Base-by-base conservation (phyloP, 306 rosid species). In the Cucurbita argyrosperma region DNA sequence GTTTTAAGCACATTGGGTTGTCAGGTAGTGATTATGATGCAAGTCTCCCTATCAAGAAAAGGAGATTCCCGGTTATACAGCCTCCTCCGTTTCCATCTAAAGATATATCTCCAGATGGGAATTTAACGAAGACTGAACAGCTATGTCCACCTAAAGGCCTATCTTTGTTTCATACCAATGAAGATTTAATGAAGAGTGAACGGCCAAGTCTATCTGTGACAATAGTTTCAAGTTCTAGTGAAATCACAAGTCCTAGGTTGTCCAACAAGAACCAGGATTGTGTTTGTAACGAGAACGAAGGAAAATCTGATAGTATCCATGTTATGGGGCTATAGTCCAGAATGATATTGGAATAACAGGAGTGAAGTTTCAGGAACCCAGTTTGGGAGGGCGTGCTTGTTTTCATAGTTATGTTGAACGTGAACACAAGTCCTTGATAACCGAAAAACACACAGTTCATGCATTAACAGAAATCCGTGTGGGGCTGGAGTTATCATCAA, bases 21-120 rank as follows among this genome's bases (percentile, higher is more conserved):
- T 82, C 85, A 38, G 76, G 81, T 85, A 83, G 89, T 86, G 89
- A 83, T 86, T 90, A 87, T 80, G 77, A 81, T 87, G 87, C 92
- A 82, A 92, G 96, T 83, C 88, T 93, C 69, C 98, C 98, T 49
- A 90, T 90, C 84, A 93, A 93, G 90, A 93, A 93, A 83, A 86
- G 98, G 78, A 82, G 89, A 82, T 88, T 84, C 70, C 91, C 88
- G 6, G 40, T 86, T 73, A 61, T 82, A 72, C 80, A 62, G 47
- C 81, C 91, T 53, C 55, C 88, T 71, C 84, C 98, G 6, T 86
- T 96, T 59, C 74, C 79, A 69, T 59, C 88, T 78, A 88, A 84
- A 76, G 98, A 85, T 57, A 76, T 80, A 3, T 80, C 76, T 71
- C 71, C 81, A 8, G 47, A 43, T 43, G 47, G 47, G 10, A 43